Conservation (phyloP, 305 asterid species). For the Fraxinus xanthoxyloides region DNA sequence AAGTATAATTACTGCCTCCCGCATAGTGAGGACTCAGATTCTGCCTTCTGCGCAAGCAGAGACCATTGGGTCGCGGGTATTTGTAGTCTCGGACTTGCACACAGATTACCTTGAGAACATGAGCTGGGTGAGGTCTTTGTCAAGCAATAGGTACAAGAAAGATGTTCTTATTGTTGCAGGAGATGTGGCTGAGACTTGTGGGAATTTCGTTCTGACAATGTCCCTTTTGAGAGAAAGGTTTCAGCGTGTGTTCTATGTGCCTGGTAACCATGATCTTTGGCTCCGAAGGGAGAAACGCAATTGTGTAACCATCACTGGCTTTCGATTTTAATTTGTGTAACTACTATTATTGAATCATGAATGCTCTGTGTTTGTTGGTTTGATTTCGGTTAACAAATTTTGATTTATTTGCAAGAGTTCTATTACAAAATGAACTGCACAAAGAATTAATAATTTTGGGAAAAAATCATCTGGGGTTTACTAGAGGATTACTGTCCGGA, state of each 20-base stretch:
- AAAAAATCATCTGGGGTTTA: background rate
- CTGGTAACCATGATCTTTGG: slow-evolving; percentile 92
- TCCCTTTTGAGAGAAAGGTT: slow-evolving; percentile 67
- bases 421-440: background rate
- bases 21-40: slow-evolving; percentile 40
- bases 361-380: background rate
- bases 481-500: background rate
- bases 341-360: background rate
- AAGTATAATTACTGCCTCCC: slow-evolving; percentile 12
- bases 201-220: slow-evolving; percentile 57
- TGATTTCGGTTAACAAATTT: background rate
- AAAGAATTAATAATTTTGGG: background rate
- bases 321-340: background rate
- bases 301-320: slow-evolving; percentile 32
- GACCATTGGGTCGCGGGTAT: slow-evolving; percentile 41
- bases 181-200: slow-evolving; percentile 80
- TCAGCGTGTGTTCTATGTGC: slow-evolving; percentile 67
- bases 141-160: slow-evolving; percentile 25
- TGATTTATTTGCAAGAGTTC: background rate
- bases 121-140: slow-evolving; percentile 58
- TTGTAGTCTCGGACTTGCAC: slow-evolving; percentile 77
- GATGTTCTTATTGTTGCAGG: slow-evolving; percentile 82
- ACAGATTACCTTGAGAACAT: slow-evolving; percentile 72
- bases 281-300: slow-evolving; percentile 53
- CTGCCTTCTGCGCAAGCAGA: slow-evolving; percentile 22